Base-by-base conservation (phyloP, 345 rosid species). In the Bruguiera parviflora region DNA sequence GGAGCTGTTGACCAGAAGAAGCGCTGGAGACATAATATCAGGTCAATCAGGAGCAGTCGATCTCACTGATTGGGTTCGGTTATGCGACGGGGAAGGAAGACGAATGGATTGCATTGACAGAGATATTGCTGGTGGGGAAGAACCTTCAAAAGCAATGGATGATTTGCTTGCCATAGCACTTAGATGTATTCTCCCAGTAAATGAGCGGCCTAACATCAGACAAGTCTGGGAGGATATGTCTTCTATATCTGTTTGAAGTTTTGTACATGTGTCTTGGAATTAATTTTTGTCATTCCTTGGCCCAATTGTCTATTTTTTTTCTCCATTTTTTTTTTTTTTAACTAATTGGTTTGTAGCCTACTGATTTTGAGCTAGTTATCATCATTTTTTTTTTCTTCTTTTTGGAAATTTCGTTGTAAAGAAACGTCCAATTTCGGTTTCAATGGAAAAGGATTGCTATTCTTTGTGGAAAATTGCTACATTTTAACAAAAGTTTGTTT, bases 21-120 rank as follows among this genome's bases (percentile, higher is more conserved):
- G 98, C 20, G 98, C 98, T 0, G 95, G 98, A 21, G 98, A 94
- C 78, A 94, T 94, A 74, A 91, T 94, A 69, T 94, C 96, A 2
- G 98, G 98, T 52, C 97, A 89, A 61, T 85, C 97, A 2, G 97
- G 98, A 62, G 98, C 96, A 0, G 97, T 94, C 7, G 97, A 94
- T 71, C 88, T 94, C 27, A 87, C 91, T 0, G 97, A 91, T 69
- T 94, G 98, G 98, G 92, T 94, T 51, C 75, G 84, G 67, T 71
- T 91, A 24, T 94, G 95, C 39, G 86, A 91, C 74, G 85, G 86
- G 75, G 98, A 91, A 85, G 98, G 96, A 24, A 78, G 97, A 52
- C 87, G 90, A 71, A 83, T 85, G 95, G 97, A 91, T 67, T 94
- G 98, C 60, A 80, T 94, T 8, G 97, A 94, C 77, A 81, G 97